These are phyloP conservation scores for Panaeolus cyanescens DNA, from an alignment of 768 basidiomycete genomes.

Conservation along the genomic window DNA sequence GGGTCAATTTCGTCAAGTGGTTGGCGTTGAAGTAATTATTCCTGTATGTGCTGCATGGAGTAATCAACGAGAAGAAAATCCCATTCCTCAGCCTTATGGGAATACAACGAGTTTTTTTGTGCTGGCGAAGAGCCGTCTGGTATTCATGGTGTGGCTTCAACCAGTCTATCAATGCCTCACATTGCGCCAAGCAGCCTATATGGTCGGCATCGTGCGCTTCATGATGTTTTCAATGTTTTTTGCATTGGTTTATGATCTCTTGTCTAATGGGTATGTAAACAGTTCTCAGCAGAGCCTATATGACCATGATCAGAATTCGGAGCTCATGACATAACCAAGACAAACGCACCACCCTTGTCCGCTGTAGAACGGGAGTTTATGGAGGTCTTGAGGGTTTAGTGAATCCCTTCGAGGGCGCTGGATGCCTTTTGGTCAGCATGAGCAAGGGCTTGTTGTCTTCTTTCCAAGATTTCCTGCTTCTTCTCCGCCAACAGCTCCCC, in stretches of 20 bases:
- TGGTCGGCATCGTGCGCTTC: background rate
- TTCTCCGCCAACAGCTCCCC: slow-evolving; percentile 63
- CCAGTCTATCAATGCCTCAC: no score
- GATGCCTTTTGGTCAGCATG: slow-evolving; percentile 18
- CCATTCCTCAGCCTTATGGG: no score
- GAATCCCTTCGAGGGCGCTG: background rate
- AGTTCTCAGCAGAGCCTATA: background rate
- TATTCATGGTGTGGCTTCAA: no score
- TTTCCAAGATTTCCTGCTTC: slow-evolving; percentile 57
- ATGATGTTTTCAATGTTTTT: background rate
- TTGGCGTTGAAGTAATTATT: no score
- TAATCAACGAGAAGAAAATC: no score
- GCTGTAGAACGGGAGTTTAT: background rate
- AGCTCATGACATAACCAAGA: background rate
- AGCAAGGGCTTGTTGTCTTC: slow-evolving; percentile 41
- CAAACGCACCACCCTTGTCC: background rate
- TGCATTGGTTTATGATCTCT: background rate
- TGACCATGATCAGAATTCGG: background rate
- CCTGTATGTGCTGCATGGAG: no score
- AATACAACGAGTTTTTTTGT: no score
- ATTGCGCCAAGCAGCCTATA: no score
- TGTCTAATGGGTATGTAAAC: slow-evolving; percentile 1
- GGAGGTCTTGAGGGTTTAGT: background rate
- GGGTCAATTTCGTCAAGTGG: no score
- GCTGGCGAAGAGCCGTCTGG: no score